phyloP scores from a whole-genome alignment of 169 alveolate genomes.

The Cryptosporidium canis region DNA sequence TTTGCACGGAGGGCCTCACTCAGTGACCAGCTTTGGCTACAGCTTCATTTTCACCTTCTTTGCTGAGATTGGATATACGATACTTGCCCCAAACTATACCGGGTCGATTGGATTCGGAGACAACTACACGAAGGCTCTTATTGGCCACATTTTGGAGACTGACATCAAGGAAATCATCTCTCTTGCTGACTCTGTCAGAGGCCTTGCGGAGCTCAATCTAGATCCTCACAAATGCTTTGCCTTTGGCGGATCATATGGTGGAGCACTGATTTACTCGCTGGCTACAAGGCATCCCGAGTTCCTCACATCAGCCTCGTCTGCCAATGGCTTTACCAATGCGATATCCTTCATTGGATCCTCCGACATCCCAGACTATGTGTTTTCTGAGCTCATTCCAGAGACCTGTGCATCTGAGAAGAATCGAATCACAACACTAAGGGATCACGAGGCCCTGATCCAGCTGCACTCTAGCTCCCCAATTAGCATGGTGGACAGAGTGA shows the following conservation, averaged over 20 bases:
- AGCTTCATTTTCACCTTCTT: background rate
- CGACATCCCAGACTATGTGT: slow-evolving; percentile 58
- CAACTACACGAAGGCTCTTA: slow-evolving; percentile 10
- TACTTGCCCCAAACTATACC: slow-evolving; percentile 22
- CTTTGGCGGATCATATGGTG: slow-evolving; percentile 69
- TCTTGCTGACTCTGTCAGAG: background rate
- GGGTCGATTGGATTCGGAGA: slow-evolving; percentile 70
- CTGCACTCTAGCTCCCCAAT: slow-evolving; percentile 32
- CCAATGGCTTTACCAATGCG: slow-evolving; percentile 47
- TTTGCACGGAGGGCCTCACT: slow-evolving; percentile 65
- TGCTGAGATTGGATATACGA: slow-evolving; percentile 28
- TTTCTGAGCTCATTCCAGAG: slow-evolving; percentile 24
- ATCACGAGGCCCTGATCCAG: background rate
- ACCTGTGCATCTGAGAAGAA: background rate
- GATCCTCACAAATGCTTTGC: slow-evolving; percentile 57
- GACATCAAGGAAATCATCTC: slow-evolving; percentile 10
- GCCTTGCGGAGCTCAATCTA: background rate
- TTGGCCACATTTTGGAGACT: background rate
- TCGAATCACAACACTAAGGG: slow-evolving; percentile 2
- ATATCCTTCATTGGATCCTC: slow-evolving; percentile 10
- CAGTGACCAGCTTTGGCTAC: background rate
- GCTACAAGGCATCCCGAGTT: background rate
- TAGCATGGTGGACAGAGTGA: slow-evolving; percentile 25
- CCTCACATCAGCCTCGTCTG: slow-evolving; percentile 15
- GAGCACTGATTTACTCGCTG: background rate